Percentiles rank a stretch among this genome's conserved stretches.
Evolutionary conservation across 1,139 yeast genomes (phyloP).

Genomic region (Taphrina pruni): DNA sequence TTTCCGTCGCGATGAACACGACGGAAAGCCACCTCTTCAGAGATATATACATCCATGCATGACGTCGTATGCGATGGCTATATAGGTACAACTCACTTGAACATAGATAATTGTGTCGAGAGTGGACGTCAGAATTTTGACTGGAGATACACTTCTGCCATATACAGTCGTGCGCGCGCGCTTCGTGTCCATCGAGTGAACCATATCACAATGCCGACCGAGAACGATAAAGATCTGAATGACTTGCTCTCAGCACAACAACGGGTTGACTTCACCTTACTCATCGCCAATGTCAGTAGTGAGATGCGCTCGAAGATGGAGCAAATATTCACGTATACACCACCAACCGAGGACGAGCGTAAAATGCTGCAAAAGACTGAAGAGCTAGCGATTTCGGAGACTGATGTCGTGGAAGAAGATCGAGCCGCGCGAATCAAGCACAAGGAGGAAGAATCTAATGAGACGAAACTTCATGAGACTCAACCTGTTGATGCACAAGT

Average conservation of each 20-base stretch:
- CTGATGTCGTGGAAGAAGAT: slow-evolving; percentile 12
- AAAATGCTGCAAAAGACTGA: slow-evolving; percentile 15
- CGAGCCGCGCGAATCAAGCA: background rate
- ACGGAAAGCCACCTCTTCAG: no score
- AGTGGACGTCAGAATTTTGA: no score
- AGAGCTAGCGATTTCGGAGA: slow-evolving; percentile 11
- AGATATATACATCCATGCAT: no score
- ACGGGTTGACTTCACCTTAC: slow-evolving; percentile 31
- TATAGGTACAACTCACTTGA: no score
- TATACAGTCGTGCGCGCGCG: no score
- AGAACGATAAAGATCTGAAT: slow-evolving; percentile 34
- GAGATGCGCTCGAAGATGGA: slow-evolving; percentile 26
- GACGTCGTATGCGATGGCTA: no score
- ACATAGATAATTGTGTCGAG: no score
- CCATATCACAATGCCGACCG: slow-evolving; percentile 25
- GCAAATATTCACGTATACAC: slow-evolving; percentile 16
- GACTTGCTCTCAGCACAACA: slow-evolving; percentile 34
- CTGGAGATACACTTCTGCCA: no score
- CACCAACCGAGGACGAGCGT: slow-evolving; percentile 30
- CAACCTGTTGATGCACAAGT: slow-evolving; percentile 5
- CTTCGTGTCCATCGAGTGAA: no score
- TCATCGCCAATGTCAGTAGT: slow-evolving; percentile 29
- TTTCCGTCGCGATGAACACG: no score
- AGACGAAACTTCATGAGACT: slow-evolving; percentile 7
- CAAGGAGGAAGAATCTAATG: background rate